Evolutionary conservation across 306 rosid species (phyloP).

Genomic region (Fagus sylvatica): DNA sequence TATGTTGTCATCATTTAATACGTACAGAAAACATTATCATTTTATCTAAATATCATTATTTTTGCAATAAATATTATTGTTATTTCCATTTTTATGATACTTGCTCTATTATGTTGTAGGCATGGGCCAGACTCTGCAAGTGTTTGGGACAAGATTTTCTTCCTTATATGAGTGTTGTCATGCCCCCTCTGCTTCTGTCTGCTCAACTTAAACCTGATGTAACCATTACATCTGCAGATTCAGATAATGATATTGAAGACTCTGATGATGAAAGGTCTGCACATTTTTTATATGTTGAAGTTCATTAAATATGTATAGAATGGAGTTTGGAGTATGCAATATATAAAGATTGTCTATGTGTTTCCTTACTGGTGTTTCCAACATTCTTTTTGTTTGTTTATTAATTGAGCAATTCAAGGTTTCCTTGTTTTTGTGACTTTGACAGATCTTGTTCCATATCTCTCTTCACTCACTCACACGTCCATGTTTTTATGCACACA

Average conservation of each 20-base stretch:
- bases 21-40: background rate
- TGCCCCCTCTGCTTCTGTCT: constrained; percentile 96
- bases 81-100: constrained; percentile 15
- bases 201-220: constrained; percentile 97
- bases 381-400: background rate
- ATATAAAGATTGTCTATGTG: background rate
- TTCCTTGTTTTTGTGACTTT: constrained; percentile 3
- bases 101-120: constrained; percentile 45
- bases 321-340: background rate
- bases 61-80: constrained; percentile 5
- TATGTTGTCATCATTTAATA: constrained; percentile 26
- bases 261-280: constrained; percentile 92
- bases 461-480: background rate
- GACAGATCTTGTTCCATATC: background rate
- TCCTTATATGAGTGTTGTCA: constrained; percentile 94
- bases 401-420: background rate
- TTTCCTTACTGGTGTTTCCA: background rate
- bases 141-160: constrained; percentile 99
- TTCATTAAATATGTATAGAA: background rate
- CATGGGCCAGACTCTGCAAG: constrained; percentile 99
- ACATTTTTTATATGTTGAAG: background rate
- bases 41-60: background rate
- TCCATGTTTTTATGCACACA: too few species aligned
- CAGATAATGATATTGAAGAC: constrained; percentile 78
- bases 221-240: constrained; percentile 91